Evolutionary conservation across 805 yeast genomes (phyloP), one percentile per base, ranked within the genome.

Genomic region (Candida dendrica): DNA sequence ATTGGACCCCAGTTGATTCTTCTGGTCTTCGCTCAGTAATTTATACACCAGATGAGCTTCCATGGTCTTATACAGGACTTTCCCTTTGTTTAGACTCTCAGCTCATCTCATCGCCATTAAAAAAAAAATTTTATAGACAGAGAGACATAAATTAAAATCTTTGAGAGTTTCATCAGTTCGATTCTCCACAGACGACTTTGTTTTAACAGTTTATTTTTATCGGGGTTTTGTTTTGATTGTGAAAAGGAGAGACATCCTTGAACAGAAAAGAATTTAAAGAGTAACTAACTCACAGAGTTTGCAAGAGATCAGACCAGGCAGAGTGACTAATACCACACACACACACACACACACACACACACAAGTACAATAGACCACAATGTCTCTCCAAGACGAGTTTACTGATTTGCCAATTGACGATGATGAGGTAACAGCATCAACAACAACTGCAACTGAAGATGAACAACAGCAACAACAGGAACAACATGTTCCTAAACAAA

Each of bases 391-490:
- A 4, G 59, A 55, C 34, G 57, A 46, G 13, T 56, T 56, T 46
- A 54, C 58, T 1, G 60, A 56, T 39, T 42, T 55, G 6, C 59
- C 61, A 6, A 42, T 56, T 20, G 34, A 33, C 1, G 36, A 43
- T 11, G 56, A 43, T 11, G 57, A 53, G 14, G 58, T 47, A 3
- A 13, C 4, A 4, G 13, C 30, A 27, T 8, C 24, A 22, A 22
- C 24, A 6, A 22, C 24, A 22, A n/a, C 13, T 27, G 49, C 47
- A 26, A 46, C 42, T 14, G 37, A 36, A 3, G 34, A 33, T 8
- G 37, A 22, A 6, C 24, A 22, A 22, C 24, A 39, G 13, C 17
- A 13, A 5, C n/a, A 32, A 19, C 6, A 32, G 16, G 37, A 13
- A 17, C 18, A 38, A 34, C 34, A 37, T 41, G 44, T 47, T 39